A percentile compares a stretch with the other conserved stretches of the same genome.
Evolutionary conservation across 2,329 filamentous ascomycete species (phyloP).

Genomic region (Chrysosporium keratinophilum): DNA sequence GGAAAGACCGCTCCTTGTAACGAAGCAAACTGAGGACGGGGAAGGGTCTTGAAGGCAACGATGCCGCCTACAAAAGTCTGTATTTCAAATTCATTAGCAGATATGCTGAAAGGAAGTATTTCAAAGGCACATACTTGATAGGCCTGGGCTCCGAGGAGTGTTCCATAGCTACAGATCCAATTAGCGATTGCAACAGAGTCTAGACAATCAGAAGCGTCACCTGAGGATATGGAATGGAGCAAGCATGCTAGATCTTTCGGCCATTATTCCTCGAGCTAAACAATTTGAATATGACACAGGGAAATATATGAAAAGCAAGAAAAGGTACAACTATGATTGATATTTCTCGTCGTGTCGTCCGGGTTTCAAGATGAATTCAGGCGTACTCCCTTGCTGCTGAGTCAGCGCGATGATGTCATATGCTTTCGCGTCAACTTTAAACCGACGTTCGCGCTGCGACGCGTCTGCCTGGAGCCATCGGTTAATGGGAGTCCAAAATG

Average conservation of each 20-base stretch:
- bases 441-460: constrained; percentile 24
- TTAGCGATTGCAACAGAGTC: neutral
- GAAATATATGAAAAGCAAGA: too few relatives aligned
- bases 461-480: constrained; percentile 31
- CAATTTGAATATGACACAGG: neutral
- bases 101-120: neutral
- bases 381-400: neutral
- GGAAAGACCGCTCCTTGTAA: constrained; percentile 70
- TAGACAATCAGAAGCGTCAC: constrained; percentile 1
- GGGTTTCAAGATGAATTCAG: neutral
- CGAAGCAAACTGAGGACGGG: constrained; percentile 67
- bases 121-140: constrained; percentile 55
- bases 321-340: neutral
- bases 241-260: constrained; percentile 8
- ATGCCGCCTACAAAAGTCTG: constrained; percentile 66
- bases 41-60: constrained; percentile 64
- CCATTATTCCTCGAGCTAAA: neutral
- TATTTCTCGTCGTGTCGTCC: neutral
- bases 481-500: neutral
- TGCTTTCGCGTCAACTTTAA: constrained; percentile 28
- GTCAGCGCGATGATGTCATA: constrained; percentile 29
- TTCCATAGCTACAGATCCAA: constrained; percentile 58
- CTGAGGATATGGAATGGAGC: constrained; percentile 19
- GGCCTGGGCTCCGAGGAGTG: constrained; percentile 72
- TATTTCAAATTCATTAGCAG: constrained; percentile 5